Evolutionary conservation across 1,284 basidiomycete species (phyloP), one percentile per base, ranked within the genome.

Genomic region (Sporisorium graminicola): DNA sequence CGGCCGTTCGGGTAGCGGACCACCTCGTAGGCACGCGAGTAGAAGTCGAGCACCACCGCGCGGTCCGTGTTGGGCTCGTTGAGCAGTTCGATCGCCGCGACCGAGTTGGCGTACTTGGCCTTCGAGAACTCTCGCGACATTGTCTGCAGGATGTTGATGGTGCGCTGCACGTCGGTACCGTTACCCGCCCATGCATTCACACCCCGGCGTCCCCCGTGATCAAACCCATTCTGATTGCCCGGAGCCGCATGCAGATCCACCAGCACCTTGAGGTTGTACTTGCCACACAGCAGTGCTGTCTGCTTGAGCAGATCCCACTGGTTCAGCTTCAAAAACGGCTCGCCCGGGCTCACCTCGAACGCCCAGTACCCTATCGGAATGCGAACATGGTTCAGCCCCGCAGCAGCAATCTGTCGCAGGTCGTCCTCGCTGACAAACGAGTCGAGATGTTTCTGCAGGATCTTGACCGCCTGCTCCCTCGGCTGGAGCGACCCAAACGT

Each of bases 291-390:
- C 2, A 85, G 86, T 46, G 94, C 89, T 0, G 94, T 94, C 57
- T 85, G 81, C 69, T 87, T 86, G 27, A 89, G 86, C 82, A 88
- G 87, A 37, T 80, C 79, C 63, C 71, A 77, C 86, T 92, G 93
- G 84, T 93, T 92, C 20, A 94, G 93, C 87, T 91, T 90, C 73
- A 94, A 90, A 87, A 90, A 97, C 0, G 94, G 94, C 81, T 96
- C 94, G 10, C 91, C 93, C 5, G 87, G 87, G 18, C 89, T 89
- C 24, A 93, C 90, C 58, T 95, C 92, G 77, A 93, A 94, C 1
- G 94, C 94, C 95, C 95, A 97, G 86, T 92, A 94, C 24, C 93
- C 93, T 72, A 97, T 92, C 3, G 94, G 94, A 43, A 97, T 87
- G 42, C 94, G 90, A 68, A 94, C 92, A 85, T 94, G 93, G 84